Conservation (phyloP, 1,139 yeast species). For the Yamadazyma spencermartinsiae region DNA sequence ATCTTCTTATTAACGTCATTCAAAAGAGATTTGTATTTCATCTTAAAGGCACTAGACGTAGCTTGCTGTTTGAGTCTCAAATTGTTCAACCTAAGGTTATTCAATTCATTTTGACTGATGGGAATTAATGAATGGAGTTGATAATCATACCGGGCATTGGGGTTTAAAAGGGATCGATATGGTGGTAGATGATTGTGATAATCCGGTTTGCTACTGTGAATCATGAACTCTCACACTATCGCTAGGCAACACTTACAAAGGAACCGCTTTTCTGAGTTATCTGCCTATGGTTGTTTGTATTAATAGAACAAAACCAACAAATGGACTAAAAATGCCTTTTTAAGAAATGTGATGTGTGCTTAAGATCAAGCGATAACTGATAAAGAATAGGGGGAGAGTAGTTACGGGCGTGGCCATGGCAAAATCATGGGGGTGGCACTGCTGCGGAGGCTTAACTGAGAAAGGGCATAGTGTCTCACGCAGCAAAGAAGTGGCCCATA, state of each 20-base stretch:
- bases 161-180: constrained; percentile 44
- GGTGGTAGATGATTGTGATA: constrained; percentile 43
- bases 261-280: too few species aligned
- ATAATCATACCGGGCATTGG: constrained; percentile 45
- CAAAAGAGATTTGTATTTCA: constrained; percentile 45
- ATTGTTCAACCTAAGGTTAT: constrained; percentile 10
- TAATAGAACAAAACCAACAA: not conserved
- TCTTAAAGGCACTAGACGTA: constrained; percentile 24
- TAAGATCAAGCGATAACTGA: constrained; percentile 3
- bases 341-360: not conserved
- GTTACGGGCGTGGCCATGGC: not conserved
- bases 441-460: not conserved
- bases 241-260: not conserved
- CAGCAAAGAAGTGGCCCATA: constrained; percentile 1
- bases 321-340: not conserved
- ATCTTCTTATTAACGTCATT: constrained; percentile 41
- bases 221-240: constrained; percentile 1
- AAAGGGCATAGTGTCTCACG: too few species aligned
- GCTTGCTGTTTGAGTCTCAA: constrained; percentile 13
- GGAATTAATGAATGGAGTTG: constrained; percentile 42
- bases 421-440: constrained; percentile 4
- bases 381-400: constrained; percentile 1
- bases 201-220: constrained; percentile 19
- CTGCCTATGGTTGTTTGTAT: too few species aligned
- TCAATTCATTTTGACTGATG: constrained; percentile 34